Evolutionary conservation across 495 filamentous ascomycete genomes (phyloP), one percentile per base, ranked within the genome.

Genomic region (Glarea lozoyensis): DNA sequence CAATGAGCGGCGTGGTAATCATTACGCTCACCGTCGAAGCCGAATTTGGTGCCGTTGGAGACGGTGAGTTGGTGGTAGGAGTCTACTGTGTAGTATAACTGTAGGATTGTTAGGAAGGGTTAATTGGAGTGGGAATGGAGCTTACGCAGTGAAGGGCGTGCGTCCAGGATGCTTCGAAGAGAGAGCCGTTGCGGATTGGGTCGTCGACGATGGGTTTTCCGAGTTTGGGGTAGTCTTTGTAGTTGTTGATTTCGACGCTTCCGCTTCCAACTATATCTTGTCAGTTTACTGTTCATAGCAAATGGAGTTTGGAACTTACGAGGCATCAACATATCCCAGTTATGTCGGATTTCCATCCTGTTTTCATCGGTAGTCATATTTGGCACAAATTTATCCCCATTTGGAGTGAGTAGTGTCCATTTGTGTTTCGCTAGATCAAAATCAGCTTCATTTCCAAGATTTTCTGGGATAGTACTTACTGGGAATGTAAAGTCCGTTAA

Each of bases 91-190:
- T 60, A 60, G 27, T 60, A 60, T 10, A 60, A 36, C 45, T 53
- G 18, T 13, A 13, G 6, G 4, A 11, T 35, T 35, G 6, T 16
- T 35, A 15, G 32, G 33, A 24, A 22, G 40, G 23, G 12, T 19
- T 17, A 12, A 25, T 5, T 13, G 38, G 23, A 24, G 24, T 19
- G 18, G 11, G 30, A 21, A 42, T 29, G 37, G 39, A 37, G 34
- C 30, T 37, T 36, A 53, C 45, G 41, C 55, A 60, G 42, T 60
- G 55, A 10, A 58, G 43, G 2, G 57, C 55, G 32, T 60, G 55
- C 4, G 57, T 58, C 57, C 57, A 60, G 0, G 52, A 56, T 7
- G 57, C 57, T 50, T 60, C 57, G 40, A 56, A 60, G 1, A 60
- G 18, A 4, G 57, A 41, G 16, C 57, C 57, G 10, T 46, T 41